A percentile compares a stretch with the other conserved stretches of the same genome.
Evolutionary conservation across 129 eudicot species (phyloP).

Genomic region (Artemisia argyi): DNA sequence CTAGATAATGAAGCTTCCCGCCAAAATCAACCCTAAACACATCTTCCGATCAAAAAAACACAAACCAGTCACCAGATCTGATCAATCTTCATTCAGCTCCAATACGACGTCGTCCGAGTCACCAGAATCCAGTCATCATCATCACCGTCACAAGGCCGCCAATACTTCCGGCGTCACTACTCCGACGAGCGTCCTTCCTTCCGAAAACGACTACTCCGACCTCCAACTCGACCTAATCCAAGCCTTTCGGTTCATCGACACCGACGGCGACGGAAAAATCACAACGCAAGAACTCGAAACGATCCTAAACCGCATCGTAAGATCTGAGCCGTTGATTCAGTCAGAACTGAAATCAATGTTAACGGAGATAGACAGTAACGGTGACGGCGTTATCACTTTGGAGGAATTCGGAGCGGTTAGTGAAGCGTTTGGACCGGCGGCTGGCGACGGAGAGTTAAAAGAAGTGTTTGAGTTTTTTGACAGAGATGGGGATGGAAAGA

Average conservation of each 20-base stretch:
- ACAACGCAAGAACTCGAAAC: constrained; percentile 42
- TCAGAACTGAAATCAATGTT: constrained; percentile 31
- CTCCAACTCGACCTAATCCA: constrained; percentile 42
- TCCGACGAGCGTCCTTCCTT: constrained; percentile 54
- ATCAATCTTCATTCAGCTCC: constrained; percentile 51
- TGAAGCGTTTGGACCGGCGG: constrained; percentile 56
- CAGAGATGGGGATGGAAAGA: constrained; percentile 71
- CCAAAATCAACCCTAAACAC: constrained; percentile 39
- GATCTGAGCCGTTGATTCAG: constrained; percentile 39
- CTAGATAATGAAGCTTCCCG: constrained; percentile 43
- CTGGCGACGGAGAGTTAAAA: constrained; percentile 49
- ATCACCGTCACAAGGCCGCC: not conserved
- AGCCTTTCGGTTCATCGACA: constrained; percentile 66
- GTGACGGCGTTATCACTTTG: constrained; percentile 66
- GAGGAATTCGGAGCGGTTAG: constrained; percentile 67
- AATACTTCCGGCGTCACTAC: constrained; percentile 41
- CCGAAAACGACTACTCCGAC: constrained; percentile 38
- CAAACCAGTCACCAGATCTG: constrained; percentile 51
- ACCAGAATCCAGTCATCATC: constrained; percentile 26
- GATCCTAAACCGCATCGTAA: constrained; percentile 46
- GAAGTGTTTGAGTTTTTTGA: constrained; percentile 71
- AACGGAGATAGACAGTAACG: constrained; percentile 58
- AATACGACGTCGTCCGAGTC: constrained; percentile 48
- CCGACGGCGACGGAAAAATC: constrained; percentile 65
- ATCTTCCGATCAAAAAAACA: constrained; percentile 41